Evolutionary conservation across 2,329 filamentous ascomycete genomes (phyloP), one percentile per base, ranked within the genome.

Genomic region (Penicillium oxalicum): DNA sequence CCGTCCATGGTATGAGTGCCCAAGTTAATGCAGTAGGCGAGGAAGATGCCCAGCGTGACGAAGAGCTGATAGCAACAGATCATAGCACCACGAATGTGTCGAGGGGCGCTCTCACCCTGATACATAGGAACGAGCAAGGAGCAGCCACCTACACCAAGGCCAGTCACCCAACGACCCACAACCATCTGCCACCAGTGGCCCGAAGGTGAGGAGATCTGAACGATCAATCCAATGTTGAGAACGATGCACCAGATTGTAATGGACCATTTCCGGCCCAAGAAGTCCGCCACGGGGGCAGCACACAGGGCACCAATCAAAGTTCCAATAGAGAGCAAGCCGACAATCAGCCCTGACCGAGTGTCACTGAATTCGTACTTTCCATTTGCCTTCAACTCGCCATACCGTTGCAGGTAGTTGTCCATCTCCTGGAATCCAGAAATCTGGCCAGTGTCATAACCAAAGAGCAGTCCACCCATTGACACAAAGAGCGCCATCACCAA

Each of bases 11-110:
- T 53, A 44, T 72, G 61, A 12, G 71, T 74, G 13, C 73, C 73
- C 54, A 67, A 64, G 57, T 75, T 75, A 61, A 76, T 72, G 29
- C 66, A 68, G 55, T 73, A 68, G 27, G 73, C 70, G 7, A 74
- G 56, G 55, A 75, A 70, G 53, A 75, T 74, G 40, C 73, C 73
- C 11, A 74, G 54, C 1, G 73, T 75, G 56, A 75, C 70, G 44
- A 76, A 74, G 5, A 76, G 66, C 55, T 76, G 73, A 57, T 75
- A 76, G 44, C 69, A 70, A 59, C 69, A 68, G 53, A 75, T 70
- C 59, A 76, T 61, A 11, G 72, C 63, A 57, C 73, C 73, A 57
- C 73, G 71, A 38, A 76, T 68, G 38, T 75, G 68, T 45, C 70
- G 66, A 3, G 73, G 73, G 2, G 68, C 66, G 40, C 69, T 73